phyloP scores from a whole-genome alignment of 441 rosid species.

The Euphorbia schlechtendalii region DNA sequence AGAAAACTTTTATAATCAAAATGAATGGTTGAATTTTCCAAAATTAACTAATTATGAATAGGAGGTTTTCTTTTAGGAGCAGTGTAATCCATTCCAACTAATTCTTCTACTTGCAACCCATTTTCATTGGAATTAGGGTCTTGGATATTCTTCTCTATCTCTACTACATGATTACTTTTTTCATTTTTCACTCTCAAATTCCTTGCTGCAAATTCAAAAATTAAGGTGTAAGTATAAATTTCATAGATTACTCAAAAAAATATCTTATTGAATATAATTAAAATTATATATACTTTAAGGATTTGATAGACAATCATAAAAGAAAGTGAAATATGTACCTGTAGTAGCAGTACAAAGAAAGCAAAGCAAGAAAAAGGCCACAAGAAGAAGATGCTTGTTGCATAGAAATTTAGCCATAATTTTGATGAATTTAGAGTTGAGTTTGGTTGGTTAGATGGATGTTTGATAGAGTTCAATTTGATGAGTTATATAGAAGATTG shows the following conservation, averaged over 20 bases:
- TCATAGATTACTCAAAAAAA: too few species aligned
- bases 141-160: slow-evolving; percentile 19
- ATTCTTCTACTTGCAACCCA: slow-evolving; percentile 26
- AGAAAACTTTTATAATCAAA: too few species aligned
- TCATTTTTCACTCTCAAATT: slow-evolving; percentile 24
- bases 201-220: slow-evolving; percentile 29
- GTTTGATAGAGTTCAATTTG: too few species aligned
- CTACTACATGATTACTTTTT: slow-evolving; percentile 11
- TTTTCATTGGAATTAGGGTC: slow-evolving; percentile 12
- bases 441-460: too few species aligned
- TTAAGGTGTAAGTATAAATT: neutral
- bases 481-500: too few species aligned
- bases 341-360: slow-evolving; percentile 28
- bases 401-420: slow-evolving; percentile 31
- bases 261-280: too few species aligned
- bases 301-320: too few species aligned
- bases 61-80: slow-evolving; percentile 63
- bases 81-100: slow-evolving; percentile 46
- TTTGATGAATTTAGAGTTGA: too few species aligned
- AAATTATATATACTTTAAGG: too few species aligned
- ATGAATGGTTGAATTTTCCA: too few species aligned
- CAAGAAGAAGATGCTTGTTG: slow-evolving; percentile 31
- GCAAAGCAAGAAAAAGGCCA: slow-evolving; percentile 36
- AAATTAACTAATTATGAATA: slow-evolving; percentile 50
- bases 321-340: too few species aligned